Percentiles rank a stretch among this genome's conserved stretches.
Conservation (phyloP, 75 land plant species). For the Azolla pinnata region DNA sequence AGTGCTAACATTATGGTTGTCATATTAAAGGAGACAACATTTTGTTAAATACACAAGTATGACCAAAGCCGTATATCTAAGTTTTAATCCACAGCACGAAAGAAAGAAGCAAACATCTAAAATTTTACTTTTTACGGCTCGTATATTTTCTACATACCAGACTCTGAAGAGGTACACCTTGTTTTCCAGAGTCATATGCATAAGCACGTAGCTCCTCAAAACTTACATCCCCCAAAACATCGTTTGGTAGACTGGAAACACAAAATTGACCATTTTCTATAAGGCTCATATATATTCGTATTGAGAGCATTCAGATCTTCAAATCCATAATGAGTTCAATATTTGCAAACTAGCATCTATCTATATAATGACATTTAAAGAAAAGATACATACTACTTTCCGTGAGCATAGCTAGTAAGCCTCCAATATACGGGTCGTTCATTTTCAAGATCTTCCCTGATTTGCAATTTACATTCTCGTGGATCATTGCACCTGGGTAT, state of each 20-base stretch:
- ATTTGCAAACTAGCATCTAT: neutral
- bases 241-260: constrained; percentile 51
- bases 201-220: constrained; percentile 58
- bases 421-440: constrained; percentile 63
- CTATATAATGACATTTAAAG: neutral
- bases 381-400: constrained; percentile 30
- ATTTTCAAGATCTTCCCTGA: constrained; percentile 47
- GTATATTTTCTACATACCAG: constrained; percentile 60
- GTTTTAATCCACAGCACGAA: too few species aligned
- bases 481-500: constrained; percentile 61
- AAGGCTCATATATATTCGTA: neutral
- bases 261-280: neutral
- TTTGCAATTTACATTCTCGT: constrained; percentile 40
- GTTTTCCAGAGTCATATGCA: constrained; percentile 56
- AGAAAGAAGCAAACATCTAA: too few species aligned
- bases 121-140: too few species aligned
- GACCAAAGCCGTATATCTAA: too few species aligned
- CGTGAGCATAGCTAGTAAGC: constrained; percentile 68
- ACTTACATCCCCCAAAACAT: constrained; percentile 60
- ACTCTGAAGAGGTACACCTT: constrained; percentile 39
- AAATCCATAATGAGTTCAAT: neutral
- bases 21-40: too few species aligned
- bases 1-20: too few species aligned
- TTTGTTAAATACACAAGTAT: too few species aligned
- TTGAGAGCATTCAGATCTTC: neutral